Conservation (phyloP, 768 basidiomycete species). For the Podaxis pistillaris region DNA sequence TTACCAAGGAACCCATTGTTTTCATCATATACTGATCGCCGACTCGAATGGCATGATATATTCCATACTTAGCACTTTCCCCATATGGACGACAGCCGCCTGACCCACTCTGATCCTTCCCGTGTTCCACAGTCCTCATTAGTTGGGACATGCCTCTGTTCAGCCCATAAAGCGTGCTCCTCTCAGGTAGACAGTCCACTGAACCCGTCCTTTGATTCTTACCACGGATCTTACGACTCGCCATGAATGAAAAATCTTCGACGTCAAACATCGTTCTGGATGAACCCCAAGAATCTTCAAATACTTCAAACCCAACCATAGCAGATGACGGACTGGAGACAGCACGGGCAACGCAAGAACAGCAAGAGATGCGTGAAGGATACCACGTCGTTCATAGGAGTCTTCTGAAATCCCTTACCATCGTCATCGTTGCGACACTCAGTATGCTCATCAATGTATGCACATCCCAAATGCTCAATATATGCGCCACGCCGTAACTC, state of each 20-base stretch:
- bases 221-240: neutral
- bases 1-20: neutral
- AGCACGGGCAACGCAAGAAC: neutral
- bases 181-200: too few species aligned
- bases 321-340: neutral
- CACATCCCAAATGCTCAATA: constrained; percentile 10
- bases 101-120: neutral
- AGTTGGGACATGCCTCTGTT: neutral
- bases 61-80: neutral
- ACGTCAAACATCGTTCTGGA: neutral
- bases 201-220: neutral
- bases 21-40: too few species aligned
- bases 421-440: constrained; percentile 2
- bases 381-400: neutral
- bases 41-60: neutral
- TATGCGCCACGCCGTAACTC: neutral
- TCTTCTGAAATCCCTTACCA: neutral
- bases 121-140: neutral
- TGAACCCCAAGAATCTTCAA: neutral
- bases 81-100: neutral
- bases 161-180: neutral
- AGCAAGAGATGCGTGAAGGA: neutral
- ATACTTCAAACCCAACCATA: neutral
- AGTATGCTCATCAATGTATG: constrained; percentile 31
- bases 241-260: neutral